These are phyloP conservation scores for Phytopythium boreale DNA, from an alignment of 352 stramenopile genomes.

Conservation along the genomic window DNA sequence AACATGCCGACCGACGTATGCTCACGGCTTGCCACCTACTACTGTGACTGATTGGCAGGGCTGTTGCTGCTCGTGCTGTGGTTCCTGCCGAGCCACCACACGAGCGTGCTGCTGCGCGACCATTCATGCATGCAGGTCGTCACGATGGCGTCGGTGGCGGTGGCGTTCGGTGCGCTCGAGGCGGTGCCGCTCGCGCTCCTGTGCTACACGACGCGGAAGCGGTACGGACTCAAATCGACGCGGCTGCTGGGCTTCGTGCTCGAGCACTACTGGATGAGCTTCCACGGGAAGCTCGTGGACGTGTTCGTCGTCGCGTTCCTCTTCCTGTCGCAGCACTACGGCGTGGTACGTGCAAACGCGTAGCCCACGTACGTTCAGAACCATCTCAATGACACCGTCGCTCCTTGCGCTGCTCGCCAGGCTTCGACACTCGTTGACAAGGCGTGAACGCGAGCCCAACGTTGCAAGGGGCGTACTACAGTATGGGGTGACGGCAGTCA, in stretches of 20 bases:
- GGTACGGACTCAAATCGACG: conserved; percentile 25
- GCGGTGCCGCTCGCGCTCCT: conserved; percentile 13
- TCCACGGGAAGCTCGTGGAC: conserved; percentile 24
- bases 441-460: background rate
- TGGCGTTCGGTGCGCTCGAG: conserved; percentile 13
- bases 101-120: conserved; percentile 19
- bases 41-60: conserved; percentile 3
- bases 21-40: background rate
- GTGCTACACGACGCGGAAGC: conserved; percentile 14
- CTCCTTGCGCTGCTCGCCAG: background rate
- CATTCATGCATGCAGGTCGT: conserved; percentile 7
- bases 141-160: conserved; percentile 6
- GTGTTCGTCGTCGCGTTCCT: conserved; percentile 18
- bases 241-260: conserved; percentile 34
- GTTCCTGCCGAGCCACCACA: conserved; percentile 23
- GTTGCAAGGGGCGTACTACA: too few relatives aligned
- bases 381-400: background rate
- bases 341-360: background rate
- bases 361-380: background rate
- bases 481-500: background rate
- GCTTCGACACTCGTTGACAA: background rate
- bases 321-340: conserved; percentile 10
- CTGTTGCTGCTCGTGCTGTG: conserved; percentile 18
- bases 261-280: conserved; percentile 29
- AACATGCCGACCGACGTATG: background rate